phyloP scores from a whole-genome alignment of 345 rosid species.

The Gossypium stocksii region DNA sequence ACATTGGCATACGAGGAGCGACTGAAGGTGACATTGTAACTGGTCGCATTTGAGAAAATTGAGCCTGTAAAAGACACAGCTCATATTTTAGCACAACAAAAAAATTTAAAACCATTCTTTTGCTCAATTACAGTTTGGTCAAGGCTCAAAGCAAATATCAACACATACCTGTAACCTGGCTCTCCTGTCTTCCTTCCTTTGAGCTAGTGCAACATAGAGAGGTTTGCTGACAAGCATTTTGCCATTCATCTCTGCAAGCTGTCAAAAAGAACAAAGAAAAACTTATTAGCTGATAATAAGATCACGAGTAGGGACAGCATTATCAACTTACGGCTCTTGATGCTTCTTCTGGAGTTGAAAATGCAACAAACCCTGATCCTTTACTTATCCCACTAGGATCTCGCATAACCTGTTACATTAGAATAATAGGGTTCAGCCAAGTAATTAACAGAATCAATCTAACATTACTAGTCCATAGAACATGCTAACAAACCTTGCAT shows the following conservation, averaged over 20 bases:
- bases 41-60: slow-evolving; percentile 78
- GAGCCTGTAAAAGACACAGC: slow-evolving; percentile 38
- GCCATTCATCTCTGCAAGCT: slow-evolving; percentile 67
- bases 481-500: slow-evolving; percentile 62
- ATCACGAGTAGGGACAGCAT: background rate
- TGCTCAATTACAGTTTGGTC: background rate
- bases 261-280: slow-evolving; percentile 4
- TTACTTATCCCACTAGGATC: slow-evolving; percentile 81
- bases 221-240: slow-evolving; percentile 70
- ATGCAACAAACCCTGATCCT: slow-evolving; percentile 97
- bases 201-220: slow-evolving; percentile 73
- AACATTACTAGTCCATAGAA: slow-evolving; percentile 3
- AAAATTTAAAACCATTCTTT: slow-evolving; percentile 1
- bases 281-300: background rate
- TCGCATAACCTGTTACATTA: slow-evolving; percentile 64
- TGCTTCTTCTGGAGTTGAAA: slow-evolving; percentile 86
- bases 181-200: slow-evolving; percentile 71
- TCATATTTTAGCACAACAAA: background rate
- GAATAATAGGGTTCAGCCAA: background rate
- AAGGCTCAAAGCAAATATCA: slow-evolving; percentile 8
- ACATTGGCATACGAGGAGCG: slow-evolving; percentile 69
- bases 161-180: slow-evolving; percentile 64
- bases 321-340: slow-evolving; percentile 70
- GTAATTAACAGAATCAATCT: background rate
- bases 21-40: slow-evolving; percentile 45